Evolutionary conservation across 805 yeast species (phyloP).

Genomic region (Saturnispora ahearnii): DNA sequence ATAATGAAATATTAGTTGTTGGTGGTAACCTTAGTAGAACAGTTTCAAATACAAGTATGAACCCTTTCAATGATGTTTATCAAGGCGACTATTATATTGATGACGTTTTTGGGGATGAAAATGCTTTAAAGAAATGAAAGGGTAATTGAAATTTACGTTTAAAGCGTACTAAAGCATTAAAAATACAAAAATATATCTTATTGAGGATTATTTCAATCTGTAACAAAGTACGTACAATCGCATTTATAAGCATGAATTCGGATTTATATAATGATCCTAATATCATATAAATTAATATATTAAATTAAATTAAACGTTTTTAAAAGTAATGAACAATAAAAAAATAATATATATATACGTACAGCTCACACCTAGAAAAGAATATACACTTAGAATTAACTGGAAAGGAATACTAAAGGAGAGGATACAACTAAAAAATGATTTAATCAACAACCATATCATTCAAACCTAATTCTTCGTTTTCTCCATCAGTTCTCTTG

Average conservation of each 20-base stretch:
- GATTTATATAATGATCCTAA: too few relatives aligned
- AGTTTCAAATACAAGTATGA: slow-evolving; percentile 21
- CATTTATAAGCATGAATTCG: too few relatives aligned
- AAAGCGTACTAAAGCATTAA: too few relatives aligned
- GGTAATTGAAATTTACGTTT: not conserved
- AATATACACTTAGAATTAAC: not conserved
- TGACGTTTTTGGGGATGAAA: not conserved
- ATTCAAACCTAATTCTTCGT: slow-evolving; percentile 81
- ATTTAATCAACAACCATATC: slow-evolving; percentile 30
- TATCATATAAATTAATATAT: too few relatives aligned
- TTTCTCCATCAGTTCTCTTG: slow-evolving; percentile 81
- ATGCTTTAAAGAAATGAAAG: not conserved
- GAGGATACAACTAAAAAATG: not conserved
- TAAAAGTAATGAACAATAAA: not conserved
- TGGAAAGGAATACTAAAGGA: not conserved
- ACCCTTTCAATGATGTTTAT: slow-evolving; percentile 23
- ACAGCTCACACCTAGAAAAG: not conserved
- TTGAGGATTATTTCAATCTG: too few relatives aligned
- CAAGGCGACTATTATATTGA: slow-evolving; percentile 1
- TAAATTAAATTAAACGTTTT: too few relatives aligned
- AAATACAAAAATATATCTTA: too few relatives aligned
- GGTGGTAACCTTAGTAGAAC: slow-evolving; percentile 16
- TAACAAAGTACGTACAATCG: too few relatives aligned
- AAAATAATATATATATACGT: not conserved
- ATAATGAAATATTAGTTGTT: slow-evolving; percentile 1